Evolutionary conservation across 1,284 basidiomycete genomes (phyloP), one percentile per base, ranked within the genome.

Genomic region (Mycosarcoma mackinlayi): DNA sequence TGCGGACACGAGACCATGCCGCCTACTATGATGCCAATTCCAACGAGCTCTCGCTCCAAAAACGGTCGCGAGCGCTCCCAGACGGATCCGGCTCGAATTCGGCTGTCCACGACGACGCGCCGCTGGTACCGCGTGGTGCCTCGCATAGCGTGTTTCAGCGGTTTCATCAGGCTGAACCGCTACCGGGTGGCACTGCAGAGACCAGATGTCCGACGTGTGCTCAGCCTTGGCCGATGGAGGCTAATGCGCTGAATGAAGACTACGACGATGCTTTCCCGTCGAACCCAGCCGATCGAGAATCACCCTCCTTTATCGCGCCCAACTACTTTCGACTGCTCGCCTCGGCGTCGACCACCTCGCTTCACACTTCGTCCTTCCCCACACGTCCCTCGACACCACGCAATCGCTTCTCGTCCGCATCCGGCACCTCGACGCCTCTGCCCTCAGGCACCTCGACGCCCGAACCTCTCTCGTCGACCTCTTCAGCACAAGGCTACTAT

Each of bases 401-500:
- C 33, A 57, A 61, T 28, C 61, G 65, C 19, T 58, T 61, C 47
- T 42, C 40, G 3, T 40, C 61, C 10, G 67, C 54, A 8, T 65
- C 64, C 1, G 61, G 60, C 28, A 44, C 53, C 16, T 61, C 59
- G 4, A 62, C 56, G 4, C 69, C 59, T 1, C 25, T 35, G 19
- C 38, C 24, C 19, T 57, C 49, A 4, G 38, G 56, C 31, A 14
- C 50, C 27, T 38, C 35, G 4, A 49, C 60, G 14, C 48, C 66
- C 3, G 66, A 69, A n/a, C 56, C 53, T 14, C 55, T 65, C 41
- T 23, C 51, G 11, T 44, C 48, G 13, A 34, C 49, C 8, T 53
- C 58, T 13, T 83, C 84, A 8, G 83, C 83, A 0, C 83, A 83
- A 50, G 86, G 86, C 6, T 86, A 86, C 67, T 86, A 86, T 64